These are phyloP conservation scores for Aspergillus felis DNA, from an alignment of 2,329 filamentous ascomycete genomes.

Conservation along the genomic window DNA sequence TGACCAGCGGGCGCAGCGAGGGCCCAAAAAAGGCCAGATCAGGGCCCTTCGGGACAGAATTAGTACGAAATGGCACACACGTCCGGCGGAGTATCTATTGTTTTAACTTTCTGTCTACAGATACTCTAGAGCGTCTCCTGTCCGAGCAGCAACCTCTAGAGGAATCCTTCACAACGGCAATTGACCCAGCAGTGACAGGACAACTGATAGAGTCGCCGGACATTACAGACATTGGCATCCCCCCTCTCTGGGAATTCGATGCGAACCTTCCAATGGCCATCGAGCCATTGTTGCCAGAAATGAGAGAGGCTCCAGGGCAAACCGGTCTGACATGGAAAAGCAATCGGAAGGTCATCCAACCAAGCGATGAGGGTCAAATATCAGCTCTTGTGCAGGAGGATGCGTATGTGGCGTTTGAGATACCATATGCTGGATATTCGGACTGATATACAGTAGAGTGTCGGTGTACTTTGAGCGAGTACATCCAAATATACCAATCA, in stretches of 20 bases:
- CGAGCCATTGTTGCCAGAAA: neutral
- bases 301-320: neutral
- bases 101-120: constrained; percentile 9
- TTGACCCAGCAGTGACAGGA: constrained; percentile 15
- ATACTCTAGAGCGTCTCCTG: constrained; percentile 24
- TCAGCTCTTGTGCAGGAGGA: neutral
- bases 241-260: neutral
- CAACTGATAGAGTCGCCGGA: constrained; percentile 13
- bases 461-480: constrained; percentile 31
- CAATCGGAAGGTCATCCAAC: neutral
- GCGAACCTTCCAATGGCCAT: neutral
- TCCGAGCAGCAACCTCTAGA: constrained; percentile 20
- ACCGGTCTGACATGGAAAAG: too few species aligned
- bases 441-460: constrained; percentile 13
- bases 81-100: neutral
- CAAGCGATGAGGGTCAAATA: neutral
- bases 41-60: constrained; percentile 26
- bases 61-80: constrained; percentile 11
- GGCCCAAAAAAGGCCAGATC: constrained; percentile 26
- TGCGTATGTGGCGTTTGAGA: neutral
- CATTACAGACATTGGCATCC: neutral
- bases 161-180: constrained; percentile 1
- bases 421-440: too few species aligned
- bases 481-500: constrained; percentile 25
- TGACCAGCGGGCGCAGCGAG: constrained; percentile 21